Evolutionary conservation across 1,139 yeast genomes (phyloP).

Genomic region (Scheffersomyces stambukii): DNA sequence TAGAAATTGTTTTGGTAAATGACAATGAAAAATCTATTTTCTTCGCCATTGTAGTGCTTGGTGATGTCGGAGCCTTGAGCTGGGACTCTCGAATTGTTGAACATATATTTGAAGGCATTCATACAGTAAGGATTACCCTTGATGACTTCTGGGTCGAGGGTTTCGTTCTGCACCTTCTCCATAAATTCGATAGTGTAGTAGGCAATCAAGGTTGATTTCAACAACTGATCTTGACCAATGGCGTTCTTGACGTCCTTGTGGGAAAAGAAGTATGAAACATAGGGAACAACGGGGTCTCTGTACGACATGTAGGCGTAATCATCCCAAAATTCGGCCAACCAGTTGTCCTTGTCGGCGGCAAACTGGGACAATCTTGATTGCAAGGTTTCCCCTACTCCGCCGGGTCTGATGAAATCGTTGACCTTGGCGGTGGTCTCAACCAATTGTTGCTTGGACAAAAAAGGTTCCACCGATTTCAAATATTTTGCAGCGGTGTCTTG

Average conservation of each 20-base stretch:
- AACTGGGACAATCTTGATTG: slow-evolving; percentile 62
- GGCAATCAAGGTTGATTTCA: slow-evolving; percentile 66
- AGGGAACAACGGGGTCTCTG: slow-evolving; percentile 91
- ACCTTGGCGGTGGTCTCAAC: slow-evolving; percentile 56
- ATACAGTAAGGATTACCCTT: slow-evolving; percentile 83
- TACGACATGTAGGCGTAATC: slow-evolving; percentile 87
- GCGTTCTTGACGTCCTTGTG: slow-evolving; percentile 63
- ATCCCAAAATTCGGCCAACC: slow-evolving; percentile 95
- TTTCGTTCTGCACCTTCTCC: slow-evolving; percentile 52
- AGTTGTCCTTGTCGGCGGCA: slow-evolving; percentile 67
- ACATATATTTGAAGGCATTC: slow-evolving; percentile 91
- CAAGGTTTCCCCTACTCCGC: slow-evolving; percentile 61
- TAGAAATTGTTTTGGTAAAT: slow-evolving; percentile 77
- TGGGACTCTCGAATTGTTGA: slow-evolving; percentile 84
- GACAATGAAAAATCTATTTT: slow-evolving; percentile 70
- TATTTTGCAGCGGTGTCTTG: slow-evolving; percentile 69
- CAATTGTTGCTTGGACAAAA: slow-evolving; percentile 50
- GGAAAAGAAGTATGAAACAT: slow-evolving; percentile 84
- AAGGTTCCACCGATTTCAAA: slow-evolving; percentile 70
- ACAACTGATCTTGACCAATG: slow-evolving; percentile 66
- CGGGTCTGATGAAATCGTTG: slow-evolving; percentile 51
- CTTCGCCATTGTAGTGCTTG: slow-evolving; percentile 41
- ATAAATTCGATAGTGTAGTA: slow-evolving; percentile 54
- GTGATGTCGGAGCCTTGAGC: slow-evolving; percentile 56
- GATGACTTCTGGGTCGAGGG: slow-evolving; percentile 74